Evolutionary conservation across 2,329 filamentous ascomycete genomes (phyloP), one percentile per base, ranked within the genome.

Genomic region (Nectriaceae sp.): DNA sequence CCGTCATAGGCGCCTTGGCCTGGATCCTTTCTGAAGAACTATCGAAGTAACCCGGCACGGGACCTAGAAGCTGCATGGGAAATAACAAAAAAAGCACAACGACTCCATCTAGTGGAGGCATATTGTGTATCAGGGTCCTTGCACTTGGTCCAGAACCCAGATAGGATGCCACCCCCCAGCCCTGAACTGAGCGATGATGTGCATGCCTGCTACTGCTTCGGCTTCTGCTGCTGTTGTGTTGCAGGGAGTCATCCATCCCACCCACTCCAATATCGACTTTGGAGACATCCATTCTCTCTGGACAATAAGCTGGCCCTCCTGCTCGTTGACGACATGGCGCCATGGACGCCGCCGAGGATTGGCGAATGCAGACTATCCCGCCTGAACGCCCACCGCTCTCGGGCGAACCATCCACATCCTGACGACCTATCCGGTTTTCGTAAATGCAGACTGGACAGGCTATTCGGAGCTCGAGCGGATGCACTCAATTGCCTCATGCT

Each of bases 151-250:
- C 33, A 31, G 15, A 31, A 31, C 26, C 40, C 45, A 38, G 42
- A 41, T 37, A 53, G 36, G 38, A 42, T 46, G 42, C 43, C 46
- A 44, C 37, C n/a, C 39, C 44, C 39, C 51, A 52, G 46, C 49
- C 49, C 49, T 53, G 47, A 42, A 35, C 42, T 49, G n/a, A n/a
- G 48, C 41, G 50, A 61, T 63, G 59, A 63, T 63, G 58, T 61
- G 54, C 58, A 64, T 37, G 53, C 53, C 52, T 57, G 54, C 50
- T n/a, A n/a, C n/a, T n/a, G n/a, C n/a, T n/a, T n/a, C n/a, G n/a
- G n/a, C n/a, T 54, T 56, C 55, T 62, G 54, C 61, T 53, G 50
- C 50, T 44, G 49, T 53, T 59, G 53, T 63, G 54, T 52, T 52
- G 54, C 57, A 44, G 53, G 49, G 46, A 41, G 46, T 53, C 45